These are phyloP conservation scores for Candida methanosorbosa DNA, from an alignment of 805 yeast genomes.

Conservation along the genomic window DNA sequence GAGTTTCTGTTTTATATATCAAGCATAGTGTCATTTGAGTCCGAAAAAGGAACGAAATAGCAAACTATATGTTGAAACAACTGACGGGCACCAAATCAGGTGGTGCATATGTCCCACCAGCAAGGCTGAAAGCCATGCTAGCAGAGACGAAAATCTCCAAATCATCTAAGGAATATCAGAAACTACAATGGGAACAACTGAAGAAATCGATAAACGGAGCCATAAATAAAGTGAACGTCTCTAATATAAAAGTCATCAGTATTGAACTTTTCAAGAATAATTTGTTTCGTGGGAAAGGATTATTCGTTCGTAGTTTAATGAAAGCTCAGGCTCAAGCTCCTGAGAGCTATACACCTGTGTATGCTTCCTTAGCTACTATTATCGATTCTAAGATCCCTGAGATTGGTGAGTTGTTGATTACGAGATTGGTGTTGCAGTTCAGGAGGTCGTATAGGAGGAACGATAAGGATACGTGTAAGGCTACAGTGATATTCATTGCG, in stretches of 20 bases:
- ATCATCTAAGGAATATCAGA: conserved; percentile 34
- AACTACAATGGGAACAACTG: conserved; percentile 47
- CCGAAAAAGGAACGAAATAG: too few relatives aligned
- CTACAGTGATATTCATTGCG: conserved; percentile 43
- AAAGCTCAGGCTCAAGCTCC: conserved; percentile 37
- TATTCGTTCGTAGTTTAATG: conserved; percentile 50
- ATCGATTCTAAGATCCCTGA: conserved; percentile 62
- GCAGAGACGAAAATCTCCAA: conserved; percentile 12
- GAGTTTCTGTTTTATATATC: too few relatives aligned
- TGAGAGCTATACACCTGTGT: conserved; percentile 33
- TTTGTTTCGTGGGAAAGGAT: conserved; percentile 51
- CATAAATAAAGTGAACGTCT: conserved; percentile 34
- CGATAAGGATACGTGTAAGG: conserved; percentile 34
- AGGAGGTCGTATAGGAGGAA: conserved; percentile 40
- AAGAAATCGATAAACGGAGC: conserved; percentile 38
- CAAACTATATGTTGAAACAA: too few relatives aligned
- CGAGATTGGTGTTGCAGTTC: conserved; percentile 51
- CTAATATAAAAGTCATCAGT: conserved; percentile 40
- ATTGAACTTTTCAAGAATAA: conserved; percentile 48
- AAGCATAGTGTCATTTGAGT: too few relatives aligned
- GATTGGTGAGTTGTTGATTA: conserved; percentile 49
- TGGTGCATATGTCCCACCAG: conserved; percentile 49
- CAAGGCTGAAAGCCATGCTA: conserved; percentile 35
- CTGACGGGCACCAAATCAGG: conserved; percentile 26
- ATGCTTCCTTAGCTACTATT: conserved; percentile 49